Evolutionary conservation across 2,329 filamentous ascomycete species (phyloP), one percentile per base, ranked within the genome.

Genomic region (Pseudocercospora fuligena): DNA sequence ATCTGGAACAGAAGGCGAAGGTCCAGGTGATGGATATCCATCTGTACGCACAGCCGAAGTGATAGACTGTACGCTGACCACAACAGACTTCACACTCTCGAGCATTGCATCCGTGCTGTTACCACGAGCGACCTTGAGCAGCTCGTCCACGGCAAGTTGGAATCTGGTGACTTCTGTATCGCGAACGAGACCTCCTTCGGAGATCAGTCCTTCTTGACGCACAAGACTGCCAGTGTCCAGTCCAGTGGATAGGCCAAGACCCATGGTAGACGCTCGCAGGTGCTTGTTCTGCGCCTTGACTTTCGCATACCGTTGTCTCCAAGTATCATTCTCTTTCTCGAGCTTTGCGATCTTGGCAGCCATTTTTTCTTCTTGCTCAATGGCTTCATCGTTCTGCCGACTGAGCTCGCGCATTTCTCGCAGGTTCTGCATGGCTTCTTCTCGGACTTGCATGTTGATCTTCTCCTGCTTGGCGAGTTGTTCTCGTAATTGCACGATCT

Each of bases 141-240:
- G 85, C 74, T 98, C 94, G 76, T 99, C 94, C 68, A 99, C 92
- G 23, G 93, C 88, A 67, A 98, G 90, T 79, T 99, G 95, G 82
- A 97, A 98, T 75, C 92, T 94, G 60, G 94, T 97, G 71, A 99
- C 89, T 77, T 97, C 92, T 12, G 97, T 87, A 79, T 97, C 95
- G 80, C 92, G 94, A 73, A 99, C 89, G 23, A 95, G 79, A 5
- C 95, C 95, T 66, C 89, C 87, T 12, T 90, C 87, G 43, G 90
- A 74, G 43, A 79, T 68, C 23, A 78, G 64, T 27, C 85, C 88
- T 74, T 86, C 87, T 61, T 92, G 89, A 60, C 87, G 87, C 47
- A 89, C 80, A 69, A 89, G 87, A 70, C 86, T 87, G n/a, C 86
- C 87, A n/a, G 89, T 89, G 71, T 94, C 90, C 60, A 74, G 68